Conservation (phyloP, 2,329 filamentous ascomycete genomes). For the Elsinoe arachidis region DNA sequence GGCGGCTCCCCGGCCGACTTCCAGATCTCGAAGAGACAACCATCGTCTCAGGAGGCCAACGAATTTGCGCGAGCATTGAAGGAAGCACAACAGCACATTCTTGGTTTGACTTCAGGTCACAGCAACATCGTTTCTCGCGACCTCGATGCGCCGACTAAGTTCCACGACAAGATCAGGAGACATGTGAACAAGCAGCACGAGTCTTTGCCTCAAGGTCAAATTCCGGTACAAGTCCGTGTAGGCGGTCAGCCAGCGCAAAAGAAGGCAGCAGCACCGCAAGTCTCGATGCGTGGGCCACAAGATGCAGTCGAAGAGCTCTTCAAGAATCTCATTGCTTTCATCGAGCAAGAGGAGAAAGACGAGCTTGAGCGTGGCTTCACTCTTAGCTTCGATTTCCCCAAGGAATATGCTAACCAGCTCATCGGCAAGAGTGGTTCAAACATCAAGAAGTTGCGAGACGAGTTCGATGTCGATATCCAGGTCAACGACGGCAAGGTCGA, state of each 20-base stretch:
- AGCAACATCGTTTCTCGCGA: conserved; percentile 46
- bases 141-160: conserved; percentile 49
- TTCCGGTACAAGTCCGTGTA: conserved; percentile 50
- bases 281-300: conserved; percentile 66
- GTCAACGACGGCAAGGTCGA: conserved; percentile 91
- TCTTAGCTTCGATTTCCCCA: conserved; percentile 81
- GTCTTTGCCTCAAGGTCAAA: conserved; percentile 36
- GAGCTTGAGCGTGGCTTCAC: conserved; percentile 89
- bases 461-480: conserved; percentile 70
- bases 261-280: conserved; percentile 44
- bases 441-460: conserved; percentile 59
- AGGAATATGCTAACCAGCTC: conserved; percentile 84
- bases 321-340: conserved; percentile 65
- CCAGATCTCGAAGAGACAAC: conserved; percentile 47
- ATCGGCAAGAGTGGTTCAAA: conserved; percentile 60
- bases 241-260: conserved; percentile 38
- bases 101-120: conserved; percentile 46
- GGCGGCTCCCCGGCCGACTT: conserved; percentile 49
- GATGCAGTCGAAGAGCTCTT: conserved; percentile 63
- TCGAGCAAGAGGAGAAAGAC: conserved; percentile 81
- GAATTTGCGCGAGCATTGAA: conserved; percentile 50
- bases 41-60: conserved; percentile 46
- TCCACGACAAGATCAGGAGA: conserved; percentile 55
- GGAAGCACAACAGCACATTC: conserved; percentile 50
- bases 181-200: conserved; percentile 51